Percentiles rank a stretch among this genome's conserved stretches.
Evolutionary conservation across 1,139 yeast genomes (phyloP).

Genomic region (Pneumocystis canis): DNA sequence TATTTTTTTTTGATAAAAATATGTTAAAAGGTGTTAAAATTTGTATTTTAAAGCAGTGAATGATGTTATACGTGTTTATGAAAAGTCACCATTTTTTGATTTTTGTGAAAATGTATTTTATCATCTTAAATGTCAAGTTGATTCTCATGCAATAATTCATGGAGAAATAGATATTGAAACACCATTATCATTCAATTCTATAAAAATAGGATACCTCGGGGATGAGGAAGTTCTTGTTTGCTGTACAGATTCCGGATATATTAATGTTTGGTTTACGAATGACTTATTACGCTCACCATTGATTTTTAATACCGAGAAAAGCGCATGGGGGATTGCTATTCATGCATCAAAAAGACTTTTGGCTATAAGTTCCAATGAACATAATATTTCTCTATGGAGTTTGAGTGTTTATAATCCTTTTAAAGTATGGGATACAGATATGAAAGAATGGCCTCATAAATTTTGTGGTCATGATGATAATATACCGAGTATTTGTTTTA

Average conservation of each 20-base stretch:
- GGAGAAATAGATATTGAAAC: not conserved
- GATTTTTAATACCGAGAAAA: slow-evolving; percentile 1
- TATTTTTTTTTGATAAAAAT: not conserved
- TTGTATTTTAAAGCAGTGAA: not conserved
- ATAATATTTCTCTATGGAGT: slow-evolving; percentile 2
- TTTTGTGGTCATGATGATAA: slow-evolving; percentile 2
- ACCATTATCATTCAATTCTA: not conserved
- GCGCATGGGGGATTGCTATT: slow-evolving; percentile 6
- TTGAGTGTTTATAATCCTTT: not conserved
- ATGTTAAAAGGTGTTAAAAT: not conserved
- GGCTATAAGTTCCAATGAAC: slow-evolving; percentile 4
- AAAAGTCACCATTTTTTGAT: not conserved
- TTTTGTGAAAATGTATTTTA: not conserved
- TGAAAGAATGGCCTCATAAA: not conserved
- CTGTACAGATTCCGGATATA: slow-evolving; percentile 4
- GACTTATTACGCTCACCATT: not conserved
- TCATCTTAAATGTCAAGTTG: not conserved
- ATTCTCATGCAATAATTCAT: not conserved
- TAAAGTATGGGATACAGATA: not conserved
- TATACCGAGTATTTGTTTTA: slow-evolving; percentile 5
- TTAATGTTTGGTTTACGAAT: slow-evolving; percentile 2
- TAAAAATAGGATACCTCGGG: slow-evolving; percentile 1
- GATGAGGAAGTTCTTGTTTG: slow-evolving; percentile 3
- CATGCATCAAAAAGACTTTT: slow-evolving; percentile 1
- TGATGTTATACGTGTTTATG: not conserved